phyloP scores from a whole-genome alignment of 441 rosid genomes.

The Pelargonium myrrhifolium region DNA sequence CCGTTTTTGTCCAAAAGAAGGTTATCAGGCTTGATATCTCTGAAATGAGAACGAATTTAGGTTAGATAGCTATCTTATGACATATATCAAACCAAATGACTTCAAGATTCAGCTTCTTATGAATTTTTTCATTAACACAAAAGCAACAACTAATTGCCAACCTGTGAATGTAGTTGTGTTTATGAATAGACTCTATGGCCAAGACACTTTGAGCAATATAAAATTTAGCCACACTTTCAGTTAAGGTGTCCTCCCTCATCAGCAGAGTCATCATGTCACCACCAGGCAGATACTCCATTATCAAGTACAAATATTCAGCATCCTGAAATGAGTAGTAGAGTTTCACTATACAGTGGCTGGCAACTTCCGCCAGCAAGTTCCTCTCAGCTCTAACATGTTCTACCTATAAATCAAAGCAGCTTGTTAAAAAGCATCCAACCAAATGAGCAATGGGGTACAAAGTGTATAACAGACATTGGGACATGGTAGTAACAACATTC shows the following conservation, averaged over 20 bases:
- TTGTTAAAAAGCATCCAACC: background rate
- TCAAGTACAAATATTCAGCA: slow-evolving; percentile 76
- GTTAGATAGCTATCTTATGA: slow-evolving; percentile 10
- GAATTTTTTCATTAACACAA: slow-evolving; percentile 12
- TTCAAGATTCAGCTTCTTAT: slow-evolving; percentile 14
- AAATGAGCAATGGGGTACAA: background rate
- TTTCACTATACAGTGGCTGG: slow-evolving; percentile 89
- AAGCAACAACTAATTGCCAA: slow-evolving; percentile 21
- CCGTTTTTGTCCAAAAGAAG: slow-evolving; percentile 90
- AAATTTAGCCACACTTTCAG: slow-evolving; percentile 81
- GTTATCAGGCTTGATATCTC: slow-evolving; percentile 96
- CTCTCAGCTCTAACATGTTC: slow-evolving; percentile 99
- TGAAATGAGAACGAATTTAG: slow-evolving; percentile 26
- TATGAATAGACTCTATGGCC: slow-evolving; percentile 93
- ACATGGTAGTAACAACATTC: background rate
- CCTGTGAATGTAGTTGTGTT: slow-evolving; percentile 92
- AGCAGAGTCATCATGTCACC: slow-evolving; percentile 96
- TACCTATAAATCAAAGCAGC: slow-evolving; percentile 42
- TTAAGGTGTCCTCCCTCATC: slow-evolving; percentile 86
- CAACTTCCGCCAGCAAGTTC: slow-evolving; percentile 94
- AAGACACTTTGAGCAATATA: slow-evolving; percentile 92
- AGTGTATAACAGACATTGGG: background rate
- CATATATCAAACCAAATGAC: slow-evolving; percentile 4
- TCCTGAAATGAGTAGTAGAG: slow-evolving; percentile 96
- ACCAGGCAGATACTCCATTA: slow-evolving; percentile 97